These are phyloP conservation scores for Leptographium radiaticola DNA, from an alignment of 2,329 filamentous ascomycete genomes.

Conservation along the genomic window DNA sequence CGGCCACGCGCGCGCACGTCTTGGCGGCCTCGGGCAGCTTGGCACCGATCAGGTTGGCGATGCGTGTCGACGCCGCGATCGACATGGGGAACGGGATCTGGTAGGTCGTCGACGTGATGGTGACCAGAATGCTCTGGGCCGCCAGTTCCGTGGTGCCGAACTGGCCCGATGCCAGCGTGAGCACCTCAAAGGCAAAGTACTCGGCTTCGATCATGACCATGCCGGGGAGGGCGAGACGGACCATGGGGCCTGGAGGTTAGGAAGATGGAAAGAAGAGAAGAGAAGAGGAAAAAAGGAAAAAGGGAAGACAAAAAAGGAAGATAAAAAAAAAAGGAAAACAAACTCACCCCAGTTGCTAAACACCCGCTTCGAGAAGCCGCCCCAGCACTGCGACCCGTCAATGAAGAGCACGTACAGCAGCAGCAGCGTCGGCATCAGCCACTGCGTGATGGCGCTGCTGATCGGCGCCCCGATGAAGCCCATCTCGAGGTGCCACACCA, in stretches of 20 bases:
- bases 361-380: conserved; percentile 58
- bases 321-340: neutral
- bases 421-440: conserved; percentile 57
- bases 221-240: conserved; percentile 74
- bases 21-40: conserved; percentile 69
- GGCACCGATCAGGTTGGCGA: conserved; percentile 87
- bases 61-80: conserved; percentile 75
- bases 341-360: conserved; percentile 59
- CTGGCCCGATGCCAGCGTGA: conserved; percentile 71
- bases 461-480: conserved; percentile 69
- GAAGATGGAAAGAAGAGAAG: neutral
- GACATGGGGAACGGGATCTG: conserved; percentile 87
- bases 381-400: conserved; percentile 66
- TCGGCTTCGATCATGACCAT: conserved; percentile 92
- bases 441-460: conserved; percentile 64
- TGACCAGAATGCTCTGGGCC: conserved; percentile 75
- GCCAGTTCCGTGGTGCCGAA: conserved; percentile 71
- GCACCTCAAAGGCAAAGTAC: conserved; percentile 82
- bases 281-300: conserved; percentile 18
- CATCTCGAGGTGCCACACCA: conserved; percentile 58
- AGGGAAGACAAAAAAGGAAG: neutral
- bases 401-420: conserved; percentile 62
- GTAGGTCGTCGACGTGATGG: conserved; percentile 67
- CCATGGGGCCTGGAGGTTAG: conserved; percentile 48
- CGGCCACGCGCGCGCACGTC: conserved; percentile 62